phyloP scores from a whole-genome alignment of 202 grass and related monocot genomes.

The Schoenoplectus tabernaemontani region DNA sequence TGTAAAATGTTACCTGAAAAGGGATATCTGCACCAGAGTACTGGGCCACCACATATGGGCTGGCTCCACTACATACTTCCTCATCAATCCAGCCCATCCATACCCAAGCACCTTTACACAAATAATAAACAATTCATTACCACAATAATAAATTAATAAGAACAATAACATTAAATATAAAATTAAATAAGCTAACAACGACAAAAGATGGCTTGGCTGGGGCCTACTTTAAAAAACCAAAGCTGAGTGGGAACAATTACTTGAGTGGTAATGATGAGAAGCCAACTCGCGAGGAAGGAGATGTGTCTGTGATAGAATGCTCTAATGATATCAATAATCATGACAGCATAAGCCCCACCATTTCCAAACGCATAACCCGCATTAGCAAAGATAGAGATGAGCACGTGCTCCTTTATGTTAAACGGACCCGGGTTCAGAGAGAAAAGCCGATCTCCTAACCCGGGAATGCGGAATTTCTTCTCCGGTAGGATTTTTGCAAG shows the following conservation, averaged over 20 bases:
- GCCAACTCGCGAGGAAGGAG: constrained; percentile 52
- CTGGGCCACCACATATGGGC: constrained; percentile 92
- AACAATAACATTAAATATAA: neutral
- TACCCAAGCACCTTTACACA: constrained; percentile 62
- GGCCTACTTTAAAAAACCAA: neutral
- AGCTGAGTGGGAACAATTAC: neutral
- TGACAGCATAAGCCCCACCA: constrained; percentile 61
- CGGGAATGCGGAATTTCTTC: constrained; percentile 31
- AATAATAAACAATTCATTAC: neutral
- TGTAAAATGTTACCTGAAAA: constrained; percentile 42
- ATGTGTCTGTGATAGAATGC: constrained; percentile 39
- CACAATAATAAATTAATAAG: neutral
- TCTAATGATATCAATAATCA: constrained; percentile 65
- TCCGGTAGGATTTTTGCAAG: constrained; percentile 31
- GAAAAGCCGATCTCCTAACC: constrained; percentile 36
- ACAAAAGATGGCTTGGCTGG: neutral
- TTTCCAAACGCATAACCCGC: constrained; percentile 74
- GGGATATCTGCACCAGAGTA: constrained; percentile 73
- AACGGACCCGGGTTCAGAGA: constrained; percentile 83
- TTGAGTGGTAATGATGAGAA: constrained; percentile 63
- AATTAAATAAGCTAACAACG: neutral
- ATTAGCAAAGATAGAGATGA: constrained; percentile 88
- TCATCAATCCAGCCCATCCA: constrained; percentile 87
- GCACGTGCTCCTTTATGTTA: constrained; percentile 95
- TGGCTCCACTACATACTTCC: constrained; percentile 80